These are phyloP conservation scores for Raphanus hybrid DNA, from an alignment of 441 rosid species.

Conservation along the genomic window DNA sequence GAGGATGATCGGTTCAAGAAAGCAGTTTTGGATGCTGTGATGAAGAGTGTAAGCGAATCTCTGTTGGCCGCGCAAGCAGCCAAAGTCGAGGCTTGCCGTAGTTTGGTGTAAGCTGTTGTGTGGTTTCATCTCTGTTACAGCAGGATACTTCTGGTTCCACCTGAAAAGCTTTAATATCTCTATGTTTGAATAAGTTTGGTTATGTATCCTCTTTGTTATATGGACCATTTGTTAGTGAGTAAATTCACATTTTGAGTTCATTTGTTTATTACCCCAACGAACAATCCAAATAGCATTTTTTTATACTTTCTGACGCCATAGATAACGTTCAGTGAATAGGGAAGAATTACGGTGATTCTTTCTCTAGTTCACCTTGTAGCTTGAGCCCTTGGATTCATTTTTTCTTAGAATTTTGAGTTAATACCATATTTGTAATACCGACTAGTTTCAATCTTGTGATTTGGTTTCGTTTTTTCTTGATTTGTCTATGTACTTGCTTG, in stretches of 20 bases:
- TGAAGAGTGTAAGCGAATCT: conserved; percentile 45
- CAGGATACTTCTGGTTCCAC: background rate
- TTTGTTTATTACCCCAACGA: too few species aligned
- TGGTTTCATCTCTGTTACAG: conserved; percentile 9
- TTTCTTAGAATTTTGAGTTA: background rate
- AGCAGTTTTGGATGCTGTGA: conserved; percentile 60
- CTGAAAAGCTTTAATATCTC: background rate
- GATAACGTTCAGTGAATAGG: too few species aligned
- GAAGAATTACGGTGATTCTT: too few species aligned
- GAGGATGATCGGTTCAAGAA: conserved; percentile 65
- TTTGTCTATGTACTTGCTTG: background rate
- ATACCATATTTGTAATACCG: conserved; percentile 31
- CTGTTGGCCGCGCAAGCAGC: conserved; percentile 64
- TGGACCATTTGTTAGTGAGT: too few species aligned
- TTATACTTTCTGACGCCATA: too few species aligned
- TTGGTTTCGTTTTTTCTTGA: conserved; percentile 2
- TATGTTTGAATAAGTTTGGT: background rate
- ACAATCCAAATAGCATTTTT: too few species aligned
- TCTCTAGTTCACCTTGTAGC: too few species aligned
- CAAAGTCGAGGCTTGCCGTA: conserved; percentile 65
- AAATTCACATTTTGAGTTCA: too few species aligned
- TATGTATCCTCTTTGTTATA: too few species aligned
- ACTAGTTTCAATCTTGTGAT: conserved; percentile 31
- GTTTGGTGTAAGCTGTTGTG: conserved; percentile 17
- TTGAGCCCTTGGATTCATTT: conserved; percentile 23